These are phyloP conservation scores for Aspergillus sparsus DNA, from an alignment of 495 filamentous ascomycete species.

Conservation along the genomic window DNA sequence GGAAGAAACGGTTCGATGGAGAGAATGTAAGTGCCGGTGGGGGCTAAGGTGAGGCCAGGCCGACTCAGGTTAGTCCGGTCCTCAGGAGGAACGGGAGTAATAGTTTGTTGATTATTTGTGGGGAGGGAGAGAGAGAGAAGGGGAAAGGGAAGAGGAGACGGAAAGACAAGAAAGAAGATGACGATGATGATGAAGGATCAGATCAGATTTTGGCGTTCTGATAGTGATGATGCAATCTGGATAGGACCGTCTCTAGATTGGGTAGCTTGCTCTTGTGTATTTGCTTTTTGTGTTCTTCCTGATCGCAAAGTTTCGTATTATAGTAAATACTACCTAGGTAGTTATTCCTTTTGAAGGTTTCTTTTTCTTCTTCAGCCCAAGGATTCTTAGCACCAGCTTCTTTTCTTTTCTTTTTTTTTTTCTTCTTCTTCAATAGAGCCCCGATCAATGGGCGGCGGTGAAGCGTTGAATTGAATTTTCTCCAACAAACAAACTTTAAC, in stretches of 20 bases:
- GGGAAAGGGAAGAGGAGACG: background rate
- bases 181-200: background rate
- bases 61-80: conserved; percentile 16
- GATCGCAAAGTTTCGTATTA: too few relatives aligned
- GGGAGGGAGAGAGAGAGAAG: conserved; percentile 18
- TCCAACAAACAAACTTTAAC: background rate
- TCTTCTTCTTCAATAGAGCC: background rate
- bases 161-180: too few relatives aligned
- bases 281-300: too few relatives aligned
- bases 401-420: background rate
- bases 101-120: conserved; percentile 13
- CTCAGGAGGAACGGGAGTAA: background rate
- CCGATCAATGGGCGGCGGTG: conserved; percentile 3
- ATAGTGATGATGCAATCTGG: too few relatives aligned
- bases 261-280: too few relatives aligned
- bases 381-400: background rate
- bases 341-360: too few relatives aligned
- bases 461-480: conserved; percentile 1
- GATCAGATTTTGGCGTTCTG: too few relatives aligned
- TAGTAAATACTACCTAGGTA: too few relatives aligned
- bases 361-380: too few relatives aligned
- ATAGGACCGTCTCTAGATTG: too few relatives aligned
- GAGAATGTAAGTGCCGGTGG: conserved; percentile 18
- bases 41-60: conserved; percentile 19
- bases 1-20: conserved; percentile 14